Conservation (phyloP, 2,329 filamentous ascomycete genomes). For the Fusarium zealandicum region DNA sequence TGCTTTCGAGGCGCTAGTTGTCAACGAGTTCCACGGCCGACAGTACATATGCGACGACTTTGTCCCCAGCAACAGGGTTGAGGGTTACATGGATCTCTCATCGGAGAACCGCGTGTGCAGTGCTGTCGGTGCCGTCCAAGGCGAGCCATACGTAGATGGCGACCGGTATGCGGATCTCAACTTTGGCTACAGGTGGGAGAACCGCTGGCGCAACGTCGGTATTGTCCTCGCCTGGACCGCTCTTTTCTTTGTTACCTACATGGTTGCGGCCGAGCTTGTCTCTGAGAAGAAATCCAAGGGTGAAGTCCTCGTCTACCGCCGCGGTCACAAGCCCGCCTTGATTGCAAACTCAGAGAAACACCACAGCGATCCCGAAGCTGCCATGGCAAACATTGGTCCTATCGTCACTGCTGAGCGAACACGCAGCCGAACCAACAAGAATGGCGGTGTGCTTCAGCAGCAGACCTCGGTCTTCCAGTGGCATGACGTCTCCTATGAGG, state of each 20-base stretch:
- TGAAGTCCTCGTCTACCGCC: conserved; percentile 77
- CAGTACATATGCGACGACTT: conserved; percentile 61
- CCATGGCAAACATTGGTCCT: conserved; percentile 57
- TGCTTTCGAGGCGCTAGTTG: conserved; percentile 79
- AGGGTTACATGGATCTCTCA: conserved; percentile 38
- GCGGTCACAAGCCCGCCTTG: conserved; percentile 68
- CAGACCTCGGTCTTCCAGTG: conserved; percentile 86
- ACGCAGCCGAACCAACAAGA: conserved; percentile 46
- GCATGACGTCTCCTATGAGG: conserved; percentile 79
- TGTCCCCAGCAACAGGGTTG: conserved; percentile 49
- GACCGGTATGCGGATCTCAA: conserved; percentile 53
- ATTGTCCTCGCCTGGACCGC: conserved; percentile 70
- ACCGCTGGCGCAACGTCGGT: conserved; percentile 76
- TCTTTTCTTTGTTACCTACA: conserved; percentile 68
- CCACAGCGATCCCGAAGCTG: conserved; percentile 67
- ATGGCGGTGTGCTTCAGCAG: conserved; percentile 54
- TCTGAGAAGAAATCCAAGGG: conserved; percentile 75
- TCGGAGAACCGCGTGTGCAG: conserved; percentile 52
- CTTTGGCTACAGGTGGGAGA: conserved; percentile 60
- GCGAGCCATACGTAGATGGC: conserved; percentile 54
- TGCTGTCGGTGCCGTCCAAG: conserved; percentile 55
- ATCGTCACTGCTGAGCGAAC: conserved; percentile 55
- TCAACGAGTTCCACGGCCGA: conserved; percentile 80
- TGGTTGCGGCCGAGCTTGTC: conserved; percentile 70
- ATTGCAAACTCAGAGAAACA: conserved; percentile 66